These are phyloP conservation scores for Tagetes erecta DNA, from an alignment of 129 eudicot genomes.

Conservation along the genomic window DNA sequence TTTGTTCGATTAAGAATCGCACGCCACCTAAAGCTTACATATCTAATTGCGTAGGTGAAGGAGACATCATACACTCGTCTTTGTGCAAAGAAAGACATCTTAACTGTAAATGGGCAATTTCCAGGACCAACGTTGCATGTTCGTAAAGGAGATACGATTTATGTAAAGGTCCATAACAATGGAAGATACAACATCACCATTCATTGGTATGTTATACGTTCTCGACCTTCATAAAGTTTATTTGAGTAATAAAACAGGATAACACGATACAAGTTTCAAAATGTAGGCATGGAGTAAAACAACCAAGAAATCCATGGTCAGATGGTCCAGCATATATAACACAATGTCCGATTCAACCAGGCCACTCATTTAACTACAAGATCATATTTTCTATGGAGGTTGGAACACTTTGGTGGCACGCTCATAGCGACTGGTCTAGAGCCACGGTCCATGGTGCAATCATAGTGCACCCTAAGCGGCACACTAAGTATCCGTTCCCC, in stretches of 20 bases:
- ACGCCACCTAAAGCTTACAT: not conserved
- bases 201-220: slow-evolving; percentile 46
- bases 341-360: slow-evolving; percentile 67
- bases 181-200: slow-evolving; percentile 55
- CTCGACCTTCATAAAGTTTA: too few relatives aligned
- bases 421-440: slow-evolving; percentile 72
- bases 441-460: slow-evolving; percentile 71
- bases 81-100: slow-evolving; percentile 49
- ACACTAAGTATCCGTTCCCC: slow-evolving; percentile 48
- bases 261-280: not conserved
- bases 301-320: slow-evolving; percentile 67
- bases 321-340: slow-evolving; percentile 73
- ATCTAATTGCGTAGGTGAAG: slow-evolving; percentile 41
- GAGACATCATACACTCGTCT: slow-evolving; percentile 54
- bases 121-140: slow-evolving; percentile 65
- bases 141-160: slow-evolving; percentile 45
- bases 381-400: slow-evolving; percentile 53
- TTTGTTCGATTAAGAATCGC: not conserved
- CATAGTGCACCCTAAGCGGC: slow-evolving; percentile 39
- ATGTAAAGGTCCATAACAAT: slow-evolving; percentile 46
- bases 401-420: slow-evolving; percentile 84
- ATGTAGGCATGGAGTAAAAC: slow-evolving; percentile 76
- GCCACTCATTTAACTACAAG: slow-evolving; percentile 43
- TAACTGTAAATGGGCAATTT: slow-evolving; percentile 65
- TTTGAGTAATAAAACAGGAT: too few relatives aligned